phyloP scores from a whole-genome alignment of 2,329 filamentous ascomycete species.

The Pyrenophora seminiperda region DNA sequence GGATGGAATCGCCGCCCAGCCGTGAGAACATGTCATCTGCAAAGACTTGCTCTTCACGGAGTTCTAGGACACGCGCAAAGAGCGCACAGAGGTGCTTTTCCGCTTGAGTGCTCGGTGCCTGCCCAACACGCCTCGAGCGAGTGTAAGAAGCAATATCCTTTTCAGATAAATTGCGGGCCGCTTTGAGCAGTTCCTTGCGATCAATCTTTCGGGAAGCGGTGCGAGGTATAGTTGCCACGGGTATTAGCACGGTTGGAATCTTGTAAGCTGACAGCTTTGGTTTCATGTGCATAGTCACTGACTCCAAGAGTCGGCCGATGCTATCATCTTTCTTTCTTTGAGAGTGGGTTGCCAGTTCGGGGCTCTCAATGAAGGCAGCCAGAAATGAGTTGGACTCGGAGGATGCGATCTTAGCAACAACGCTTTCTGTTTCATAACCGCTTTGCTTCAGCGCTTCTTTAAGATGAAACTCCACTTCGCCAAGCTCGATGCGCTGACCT shows the following conservation, averaged over 20 bases:
- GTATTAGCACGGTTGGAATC: slow-evolving; percentile 45
- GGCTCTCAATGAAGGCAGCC: neutral
- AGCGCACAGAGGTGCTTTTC: neutral
- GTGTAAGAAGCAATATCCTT: neutral
- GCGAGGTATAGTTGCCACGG: slow-evolving; percentile 44
- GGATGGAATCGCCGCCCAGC: neutral
- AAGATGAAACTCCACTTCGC: slow-evolving; percentile 15
- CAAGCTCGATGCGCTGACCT: slow-evolving; percentile 23
- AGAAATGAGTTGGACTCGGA: neutral
- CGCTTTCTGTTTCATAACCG: neutral
- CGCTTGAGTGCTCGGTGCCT: neutral
- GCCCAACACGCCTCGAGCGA: neutral
- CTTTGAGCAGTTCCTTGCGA: slow-evolving; percentile 25
- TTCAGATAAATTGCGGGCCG: neutral
- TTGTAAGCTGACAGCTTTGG: neutral
- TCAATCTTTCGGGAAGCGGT: slow-evolving; percentile 48
- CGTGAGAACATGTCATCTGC: neutral
- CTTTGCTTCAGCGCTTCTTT: neutral
- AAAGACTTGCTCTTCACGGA: neutral
- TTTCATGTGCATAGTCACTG: neutral
- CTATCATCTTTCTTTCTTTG: neutral
- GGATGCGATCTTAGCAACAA: neutral
- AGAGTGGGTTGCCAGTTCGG: neutral
- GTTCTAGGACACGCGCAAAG: neutral
- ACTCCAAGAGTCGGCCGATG: neutral